These are phyloP conservation scores for Lojkania enalia DNA, from an alignment of 2,329 filamentous ascomycete genomes.

Conservation along the genomic window DNA sequence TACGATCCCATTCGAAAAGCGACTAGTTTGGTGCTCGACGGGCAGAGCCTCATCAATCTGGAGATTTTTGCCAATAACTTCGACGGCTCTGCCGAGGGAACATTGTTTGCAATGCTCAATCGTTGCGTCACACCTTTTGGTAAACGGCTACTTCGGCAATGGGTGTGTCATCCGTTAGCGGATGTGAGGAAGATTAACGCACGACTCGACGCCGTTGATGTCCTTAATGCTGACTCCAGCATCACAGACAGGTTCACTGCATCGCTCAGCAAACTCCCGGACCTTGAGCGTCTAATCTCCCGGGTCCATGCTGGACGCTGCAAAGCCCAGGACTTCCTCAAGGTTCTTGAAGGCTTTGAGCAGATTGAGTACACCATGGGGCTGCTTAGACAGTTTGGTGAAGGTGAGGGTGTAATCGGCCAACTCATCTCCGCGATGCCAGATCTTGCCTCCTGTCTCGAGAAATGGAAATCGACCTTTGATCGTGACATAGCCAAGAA, in stretches of 20 bases:
- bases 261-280: conserved; percentile 87
- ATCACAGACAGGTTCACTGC: conserved; percentile 86
- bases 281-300: conserved; percentile 91
- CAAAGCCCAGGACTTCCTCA: conserved; percentile 87
- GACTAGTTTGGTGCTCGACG: conserved; percentile 88
- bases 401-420: conserved; percentile 81
- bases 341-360: conserved; percentile 92
- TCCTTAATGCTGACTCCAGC: conserved; percentile 79
- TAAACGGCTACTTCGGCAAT: conserved; percentile 92
- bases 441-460: conserved; percentile 71
- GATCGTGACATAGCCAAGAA: conserved; percentile 79
- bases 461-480: conserved; percentile 90
- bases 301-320: conserved; percentile 92
- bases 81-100: conserved; percentile 82
- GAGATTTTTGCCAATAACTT: conserved; percentile 94
- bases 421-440: conserved; percentile 86
- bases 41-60: conserved; percentile 96
- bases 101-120: conserved; percentile 87
- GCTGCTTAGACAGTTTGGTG: conserved; percentile 71
- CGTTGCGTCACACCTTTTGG: conserved; percentile 95
- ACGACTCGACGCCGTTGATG: conserved; percentile 89
- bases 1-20: conserved; percentile 93
- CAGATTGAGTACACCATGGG: conserved; percentile 95
- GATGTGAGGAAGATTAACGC: conserved; percentile 89
- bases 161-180: conserved; percentile 94